A percentile compares a stretch with the other conserved stretches of the same genome.
These are phyloP conservation scores for Rutstroemia sp. DNA, from an alignment of 2,329 filamentous ascomycete species.

Conservation along the genomic window DNA sequence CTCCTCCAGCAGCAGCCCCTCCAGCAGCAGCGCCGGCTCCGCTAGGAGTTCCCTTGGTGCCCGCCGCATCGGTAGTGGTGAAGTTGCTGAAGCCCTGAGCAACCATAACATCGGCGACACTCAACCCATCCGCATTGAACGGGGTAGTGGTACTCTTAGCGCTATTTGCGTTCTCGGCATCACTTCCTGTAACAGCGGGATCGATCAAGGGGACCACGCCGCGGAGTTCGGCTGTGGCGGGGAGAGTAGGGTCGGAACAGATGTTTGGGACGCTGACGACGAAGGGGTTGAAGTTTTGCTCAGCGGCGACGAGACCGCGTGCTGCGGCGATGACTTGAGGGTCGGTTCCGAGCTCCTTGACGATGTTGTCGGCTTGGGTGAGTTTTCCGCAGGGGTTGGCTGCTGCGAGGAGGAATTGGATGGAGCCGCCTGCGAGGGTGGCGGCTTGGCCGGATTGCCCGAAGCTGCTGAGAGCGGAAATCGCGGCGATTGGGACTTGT, in stretches of 20 bases:
- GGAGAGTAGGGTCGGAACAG: conserved; percentile 56
- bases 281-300: conserved; percentile 69
- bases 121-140: conserved; percentile 53
- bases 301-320: conserved; percentile 54
- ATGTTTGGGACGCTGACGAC: conserved; percentile 51
- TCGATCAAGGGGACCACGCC: conserved; percentile 63
- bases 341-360: conserved; percentile 52
- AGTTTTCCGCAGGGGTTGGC: conserved; percentile 62
- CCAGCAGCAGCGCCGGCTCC: not conserved
- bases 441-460: conserved; percentile 53
- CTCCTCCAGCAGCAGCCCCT: conserved; percentile 1
- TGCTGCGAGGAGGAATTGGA: conserved; percentile 54
- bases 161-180: conserved; percentile 53
- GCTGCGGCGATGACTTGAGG: conserved; percentile 54
- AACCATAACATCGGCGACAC: conserved; percentile 55
- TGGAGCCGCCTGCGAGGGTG: conserved; percentile 55
- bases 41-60: conserved; percentile 29
- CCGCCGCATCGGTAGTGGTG: conserved; percentile 34
- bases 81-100: conserved; percentile 59
- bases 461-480: conserved; percentile 45
- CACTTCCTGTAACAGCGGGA: conserved; percentile 51
- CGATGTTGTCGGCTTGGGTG: conserved; percentile 55
- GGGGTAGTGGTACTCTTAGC: conserved; percentile 43
- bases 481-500: conserved; percentile 45
- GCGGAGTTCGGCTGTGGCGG: conserved; percentile 51